phyloP scores from a whole-genome alignment of 73 alveolate species.

The Symbiodinium natans region DNA sequence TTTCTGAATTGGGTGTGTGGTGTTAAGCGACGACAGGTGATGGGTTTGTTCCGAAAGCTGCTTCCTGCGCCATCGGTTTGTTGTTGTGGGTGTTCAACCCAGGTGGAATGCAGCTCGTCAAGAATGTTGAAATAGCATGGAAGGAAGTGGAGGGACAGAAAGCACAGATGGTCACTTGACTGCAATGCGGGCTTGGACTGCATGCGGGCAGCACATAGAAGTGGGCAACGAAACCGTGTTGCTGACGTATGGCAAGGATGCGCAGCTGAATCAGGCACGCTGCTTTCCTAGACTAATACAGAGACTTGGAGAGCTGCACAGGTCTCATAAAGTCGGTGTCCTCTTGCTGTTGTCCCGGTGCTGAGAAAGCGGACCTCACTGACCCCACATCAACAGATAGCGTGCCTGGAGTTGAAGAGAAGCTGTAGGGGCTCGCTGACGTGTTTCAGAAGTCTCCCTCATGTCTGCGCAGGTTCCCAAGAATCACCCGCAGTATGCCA shows the following conservation, averaged over 20 bases:
- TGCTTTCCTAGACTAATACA: too few species aligned
- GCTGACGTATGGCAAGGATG: conserved; percentile 9
- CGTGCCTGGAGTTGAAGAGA: neutral
- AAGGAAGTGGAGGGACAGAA: conserved; percentile 85
- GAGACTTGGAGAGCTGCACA: neutral
- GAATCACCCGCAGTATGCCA: conserved; percentile 75
- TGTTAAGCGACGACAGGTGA: too few species aligned
- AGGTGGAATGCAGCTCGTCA: conserved; percentile 91
- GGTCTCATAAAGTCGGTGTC: neutral
- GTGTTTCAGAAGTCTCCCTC: neutral
- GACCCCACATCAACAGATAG: too few species aligned
- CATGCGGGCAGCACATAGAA: neutral
- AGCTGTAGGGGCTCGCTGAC: neutral
- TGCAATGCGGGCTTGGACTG: neutral
- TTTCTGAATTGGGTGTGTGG: too few species aligned
- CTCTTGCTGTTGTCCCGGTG: neutral
- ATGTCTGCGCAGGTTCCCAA: conserved; percentile 48
- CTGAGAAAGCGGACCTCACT: too few species aligned
- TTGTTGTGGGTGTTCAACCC: neutral
- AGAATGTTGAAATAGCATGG: conserved; percentile 79
- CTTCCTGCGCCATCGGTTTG: too few species aligned
- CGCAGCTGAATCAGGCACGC: conserved; percentile 77
- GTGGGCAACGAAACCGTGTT: neutral
- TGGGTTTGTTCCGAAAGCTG: too few species aligned
- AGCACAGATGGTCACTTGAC: conserved; percentile 42